Percentiles rank a stretch among this genome's conserved stretches.
Evolutionary conservation across 73 alveolate species (phyloP).

Genomic region (Paramecium pentaurelia): DNA sequence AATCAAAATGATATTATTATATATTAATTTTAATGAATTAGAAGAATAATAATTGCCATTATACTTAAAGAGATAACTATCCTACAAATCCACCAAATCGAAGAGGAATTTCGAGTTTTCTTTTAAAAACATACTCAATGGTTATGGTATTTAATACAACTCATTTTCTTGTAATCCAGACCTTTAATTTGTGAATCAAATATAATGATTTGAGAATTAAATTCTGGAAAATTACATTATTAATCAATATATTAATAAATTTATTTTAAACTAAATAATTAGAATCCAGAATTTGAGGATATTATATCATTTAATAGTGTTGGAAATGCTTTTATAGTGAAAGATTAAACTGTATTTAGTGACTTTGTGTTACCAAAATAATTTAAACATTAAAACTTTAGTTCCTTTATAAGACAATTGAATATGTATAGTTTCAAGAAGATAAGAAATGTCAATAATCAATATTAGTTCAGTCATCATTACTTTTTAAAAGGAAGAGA

Average conservation of each 20-base stretch:
- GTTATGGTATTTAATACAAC: background rate
- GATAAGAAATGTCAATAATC: constrained; percentile 68
- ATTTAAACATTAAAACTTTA: constrained; percentile 69
- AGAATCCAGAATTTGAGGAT: background rate
- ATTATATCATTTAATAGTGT: background rate
- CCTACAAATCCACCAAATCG: background rate
- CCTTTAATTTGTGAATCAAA: background rate
- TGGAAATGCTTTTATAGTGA: constrained; percentile 2
- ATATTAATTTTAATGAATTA: background rate
- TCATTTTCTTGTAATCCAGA: background rate
- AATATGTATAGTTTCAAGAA: constrained; percentile 82
- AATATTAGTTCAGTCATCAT: constrained; percentile 64
- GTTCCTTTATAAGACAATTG: constrained; percentile 75
- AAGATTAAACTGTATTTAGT: background rate
- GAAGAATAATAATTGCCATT: background rate
- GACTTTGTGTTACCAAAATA: constrained; percentile 56
- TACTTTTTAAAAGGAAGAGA: constrained; percentile 58
- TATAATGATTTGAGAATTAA: background rate
- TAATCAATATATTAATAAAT: background rate
- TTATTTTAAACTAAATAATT: background rate
- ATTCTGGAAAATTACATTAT: background rate
- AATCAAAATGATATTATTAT: background rate
- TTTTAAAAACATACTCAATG: background rate
- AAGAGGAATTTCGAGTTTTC: background rate
- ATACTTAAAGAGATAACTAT: background rate